phyloP scores from a whole-genome alignment of 2,329 filamentous ascomycete genomes.

The Magnaporthales sp. region DNA sequence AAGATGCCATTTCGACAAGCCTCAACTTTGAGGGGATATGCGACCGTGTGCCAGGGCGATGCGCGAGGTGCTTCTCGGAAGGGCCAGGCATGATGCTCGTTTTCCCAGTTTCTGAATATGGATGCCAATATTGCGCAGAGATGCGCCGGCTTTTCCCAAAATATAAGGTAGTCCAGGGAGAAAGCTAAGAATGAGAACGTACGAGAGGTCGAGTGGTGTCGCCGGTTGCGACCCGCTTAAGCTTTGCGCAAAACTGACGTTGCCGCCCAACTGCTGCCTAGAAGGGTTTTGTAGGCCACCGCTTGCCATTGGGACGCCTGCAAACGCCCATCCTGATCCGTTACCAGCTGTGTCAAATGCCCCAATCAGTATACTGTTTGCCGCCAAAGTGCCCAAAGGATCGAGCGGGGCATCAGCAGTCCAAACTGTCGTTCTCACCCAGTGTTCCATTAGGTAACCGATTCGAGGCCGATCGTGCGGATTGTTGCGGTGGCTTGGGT shows the following conservation, averaged over 20 bases:
- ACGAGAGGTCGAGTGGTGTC: slow-evolving; percentile 57
- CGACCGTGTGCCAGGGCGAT: background rate
- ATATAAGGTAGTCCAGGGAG: background rate
- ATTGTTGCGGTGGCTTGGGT: slow-evolving; percentile 49
- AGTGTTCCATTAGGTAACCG: slow-evolving; percentile 58
- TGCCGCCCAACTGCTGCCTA: slow-evolving; percentile 48
- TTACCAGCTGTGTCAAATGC: slow-evolving; percentile 31
- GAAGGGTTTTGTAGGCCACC: slow-evolving; percentile 43
- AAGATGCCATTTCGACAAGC: background rate
- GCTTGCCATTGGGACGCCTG: slow-evolving; percentile 50
- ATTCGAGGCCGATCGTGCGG: slow-evolving; percentile 44
- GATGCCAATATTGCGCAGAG: background rate
- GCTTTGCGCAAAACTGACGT: slow-evolving; percentile 59
- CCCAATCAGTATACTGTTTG: background rate
- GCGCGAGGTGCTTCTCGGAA: background rate
- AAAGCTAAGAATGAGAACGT: slow-evolving; percentile 28
- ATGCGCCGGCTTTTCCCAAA: background rate
- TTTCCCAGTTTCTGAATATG: background rate
- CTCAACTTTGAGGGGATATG: slow-evolving; percentile 3
- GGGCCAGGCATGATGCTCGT: background rate
- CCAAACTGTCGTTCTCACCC: slow-evolving; percentile 34
- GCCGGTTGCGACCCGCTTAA: slow-evolving; percentile 53
- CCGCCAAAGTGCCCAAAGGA: background rate
- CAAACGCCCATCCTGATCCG: slow-evolving; percentile 52
- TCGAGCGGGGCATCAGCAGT: background rate